Percentiles rank a stretch among this genome's conserved stretches.
Conservation (phyloP, 1,284 basidiomycete species). For the Trichosporon sp. region DNA sequence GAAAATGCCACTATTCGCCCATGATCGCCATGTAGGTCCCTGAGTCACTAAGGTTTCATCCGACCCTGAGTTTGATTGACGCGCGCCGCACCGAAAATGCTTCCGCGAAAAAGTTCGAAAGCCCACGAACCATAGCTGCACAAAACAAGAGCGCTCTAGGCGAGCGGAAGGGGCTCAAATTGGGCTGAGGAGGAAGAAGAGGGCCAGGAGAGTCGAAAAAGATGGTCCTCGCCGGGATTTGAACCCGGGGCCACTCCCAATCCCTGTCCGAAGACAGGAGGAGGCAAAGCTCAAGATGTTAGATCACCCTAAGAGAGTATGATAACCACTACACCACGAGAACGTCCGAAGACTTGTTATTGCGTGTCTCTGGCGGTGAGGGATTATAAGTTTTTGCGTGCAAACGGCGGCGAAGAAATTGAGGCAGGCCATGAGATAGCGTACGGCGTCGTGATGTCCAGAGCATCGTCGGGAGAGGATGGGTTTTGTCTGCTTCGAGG, state of each 20-base stretch:
- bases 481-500: no score
- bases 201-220: neutral
- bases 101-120: neutral
- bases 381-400: neutral
- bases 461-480: no score
- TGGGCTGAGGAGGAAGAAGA: neutral
- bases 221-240: conserved; percentile 2
- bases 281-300: neutral
- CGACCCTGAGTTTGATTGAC: neutral
- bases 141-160: no score
- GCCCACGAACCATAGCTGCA: no score
- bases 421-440: no score
- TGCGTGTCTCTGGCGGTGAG: neutral
- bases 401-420: neutral
- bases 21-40: no score
- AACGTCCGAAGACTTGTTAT: neutral
- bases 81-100: neutral
- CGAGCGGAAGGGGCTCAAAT: neutral
- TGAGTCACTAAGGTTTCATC: no score
- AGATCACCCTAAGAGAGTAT: conserved; percentile 4
- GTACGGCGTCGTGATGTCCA: no score
- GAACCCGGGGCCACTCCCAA: conserved; percentile 1
- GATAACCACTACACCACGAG: conserved; percentile 5
- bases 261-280: neutral
- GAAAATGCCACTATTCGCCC: no score